phyloP scores from a whole-genome alignment of 2,329 filamentous ascomycete species.

The Phoma herbarum region DNA sequence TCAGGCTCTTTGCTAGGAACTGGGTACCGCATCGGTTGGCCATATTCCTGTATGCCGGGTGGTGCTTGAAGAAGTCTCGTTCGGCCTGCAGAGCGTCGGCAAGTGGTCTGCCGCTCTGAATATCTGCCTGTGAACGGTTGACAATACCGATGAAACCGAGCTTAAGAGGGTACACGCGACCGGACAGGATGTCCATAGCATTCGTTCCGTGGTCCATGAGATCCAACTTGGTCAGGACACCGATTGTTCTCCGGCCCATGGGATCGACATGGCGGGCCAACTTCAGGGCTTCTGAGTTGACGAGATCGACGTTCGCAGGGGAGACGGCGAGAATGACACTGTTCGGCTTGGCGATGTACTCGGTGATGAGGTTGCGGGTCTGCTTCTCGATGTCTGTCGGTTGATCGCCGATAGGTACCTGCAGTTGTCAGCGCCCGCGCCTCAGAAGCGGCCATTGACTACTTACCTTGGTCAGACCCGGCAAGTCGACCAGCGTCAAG shows the following conservation, averaged over 20 bases:
- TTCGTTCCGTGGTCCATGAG: constrained; percentile 99
- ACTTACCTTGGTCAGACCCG: constrained; percentile 88
- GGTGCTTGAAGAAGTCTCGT: constrained; percentile 94
- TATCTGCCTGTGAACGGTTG: constrained; percentile 97
- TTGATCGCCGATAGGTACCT: constrained; percentile 97
- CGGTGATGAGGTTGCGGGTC: constrained; percentile 92
- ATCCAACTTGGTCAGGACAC: constrained; percentile 95
- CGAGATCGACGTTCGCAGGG: constrained; percentile 95
- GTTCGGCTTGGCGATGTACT: constrained; percentile 99
- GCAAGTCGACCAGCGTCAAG: constrained; percentile 93
- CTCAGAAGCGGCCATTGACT: constrained; percentile 7
- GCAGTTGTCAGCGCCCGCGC: constrained; percentile 37
- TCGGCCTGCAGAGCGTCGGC: constrained; percentile 89
- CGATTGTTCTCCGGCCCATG: constrained; percentile 92
- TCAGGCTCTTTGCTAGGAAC: constrained; percentile 92
- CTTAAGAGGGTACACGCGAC: constrained; percentile 94
- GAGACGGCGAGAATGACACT: constrained; percentile 97
- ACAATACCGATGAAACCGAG: constrained; percentile 98
- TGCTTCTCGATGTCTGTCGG: constrained; percentile 98
- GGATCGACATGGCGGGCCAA: constrained; percentile 96
- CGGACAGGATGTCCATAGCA: constrained; percentile 95
- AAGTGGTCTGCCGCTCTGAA: constrained; percentile 94
- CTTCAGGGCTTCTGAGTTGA: constrained; percentile 97
- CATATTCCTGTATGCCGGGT: constrained; percentile 97
- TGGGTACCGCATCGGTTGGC: constrained; percentile 91